A percentile compares a stretch with the other conserved stretches of the same genome.
These are phyloP conservation scores for Diversispora epigaea DNA, from an alignment of 192 early-diverging fungal species.

Conservation along the genomic window DNA sequence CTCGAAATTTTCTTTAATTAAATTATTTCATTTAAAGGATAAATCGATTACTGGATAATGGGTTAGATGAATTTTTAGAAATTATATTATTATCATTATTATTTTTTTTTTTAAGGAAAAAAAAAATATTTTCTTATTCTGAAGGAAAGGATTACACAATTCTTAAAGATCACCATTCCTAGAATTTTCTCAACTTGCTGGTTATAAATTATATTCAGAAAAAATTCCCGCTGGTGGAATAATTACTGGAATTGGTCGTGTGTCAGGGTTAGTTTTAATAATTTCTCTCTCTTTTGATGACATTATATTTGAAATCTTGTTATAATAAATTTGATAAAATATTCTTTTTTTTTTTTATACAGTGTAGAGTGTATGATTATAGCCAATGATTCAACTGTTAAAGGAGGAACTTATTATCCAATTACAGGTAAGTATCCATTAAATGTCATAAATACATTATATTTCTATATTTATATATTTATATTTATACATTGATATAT, in stretches of 20 bases:
- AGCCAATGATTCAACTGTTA: conserved; percentile 97
- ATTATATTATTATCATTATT: too few relatives aligned
- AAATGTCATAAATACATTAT: not conserved
- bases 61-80: conserved; percentile 43
- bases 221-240: conserved; percentile 85
- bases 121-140: not conserved
- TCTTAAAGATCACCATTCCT: conserved; percentile 80
- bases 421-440: conserved; percentile 56
- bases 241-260: conserved; percentile 94
- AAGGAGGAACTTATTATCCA: conserved; percentile 97
- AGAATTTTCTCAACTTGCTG: conserved; percentile 93
- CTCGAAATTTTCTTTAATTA: not conserved
- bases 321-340: conserved; percentile 25
- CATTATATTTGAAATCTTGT: not conserved
- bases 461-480: too few relatives aligned
- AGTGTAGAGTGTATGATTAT: conserved; percentile 94
- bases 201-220: conserved; percentile 82
- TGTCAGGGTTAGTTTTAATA: conserved; percentile 65
- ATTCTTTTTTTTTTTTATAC: conserved; percentile 20
- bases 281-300: not conserved
- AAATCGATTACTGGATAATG: conserved; percentile 72
- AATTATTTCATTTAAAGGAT: conserved; percentile 46
- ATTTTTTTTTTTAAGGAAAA: not conserved
- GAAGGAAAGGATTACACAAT: conserved; percentile 5
- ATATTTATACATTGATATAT: conserved; percentile 8